phyloP scores from a whole-genome alignment of 306 rosid genomes.

The Lotus japonicus region DNA sequence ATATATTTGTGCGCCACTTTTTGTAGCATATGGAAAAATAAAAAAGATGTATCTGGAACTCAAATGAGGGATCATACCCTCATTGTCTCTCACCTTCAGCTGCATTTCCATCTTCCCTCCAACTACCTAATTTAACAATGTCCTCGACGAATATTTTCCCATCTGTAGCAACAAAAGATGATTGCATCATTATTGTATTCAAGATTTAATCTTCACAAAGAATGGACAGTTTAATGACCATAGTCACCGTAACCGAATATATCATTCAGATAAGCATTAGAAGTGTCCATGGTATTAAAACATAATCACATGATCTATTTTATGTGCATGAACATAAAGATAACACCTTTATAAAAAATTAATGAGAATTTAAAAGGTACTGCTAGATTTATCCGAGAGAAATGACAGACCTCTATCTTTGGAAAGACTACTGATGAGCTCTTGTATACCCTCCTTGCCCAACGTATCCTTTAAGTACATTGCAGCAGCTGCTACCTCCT shows the following conservation, averaged over 20 bases:
- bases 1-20: constrained; percentile 10
- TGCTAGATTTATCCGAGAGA: not conserved
- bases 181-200: constrained; percentile 8
- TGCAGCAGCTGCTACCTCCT: constrained; percentile 96
- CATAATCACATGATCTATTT: not conserved
- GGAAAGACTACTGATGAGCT: constrained; percentile 80
- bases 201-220: not conserved
- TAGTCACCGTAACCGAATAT: not conserved
- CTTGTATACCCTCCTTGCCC: constrained; percentile 93
- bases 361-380: not conserved
- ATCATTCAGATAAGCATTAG: not conserved
- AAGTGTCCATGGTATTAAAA: not conserved
- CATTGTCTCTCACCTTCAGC: constrained; percentile 32
- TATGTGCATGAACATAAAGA: not conserved
- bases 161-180: constrained; percentile 41
- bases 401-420: constrained; percentile 64
- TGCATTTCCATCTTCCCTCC: constrained; percentile 54
- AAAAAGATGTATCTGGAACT: constrained; percentile 2
- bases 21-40: constrained; percentile 15
- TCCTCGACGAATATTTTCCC: constrained; percentile 96
- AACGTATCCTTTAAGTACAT: constrained; percentile 80
- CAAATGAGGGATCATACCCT: constrained; percentile 13
- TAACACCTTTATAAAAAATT: not conserved
- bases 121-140: constrained; percentile 77
- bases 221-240: not conserved